Evolutionary conservation across 78 protist genomes (phyloP).

Genomic region (Pelomyxa schiedti): DNA sequence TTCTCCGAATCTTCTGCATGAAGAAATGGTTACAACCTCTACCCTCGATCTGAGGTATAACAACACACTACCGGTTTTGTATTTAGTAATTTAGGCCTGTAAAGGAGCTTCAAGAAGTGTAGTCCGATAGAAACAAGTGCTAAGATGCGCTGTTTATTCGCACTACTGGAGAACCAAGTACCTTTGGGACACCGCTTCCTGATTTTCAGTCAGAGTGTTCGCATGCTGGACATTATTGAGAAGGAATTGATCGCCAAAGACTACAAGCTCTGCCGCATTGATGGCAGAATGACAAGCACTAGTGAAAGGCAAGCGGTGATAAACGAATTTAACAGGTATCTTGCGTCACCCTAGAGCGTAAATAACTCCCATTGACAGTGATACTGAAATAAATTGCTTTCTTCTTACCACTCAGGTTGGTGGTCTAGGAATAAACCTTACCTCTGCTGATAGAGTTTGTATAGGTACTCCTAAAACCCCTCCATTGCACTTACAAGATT

Average conservation of each 20-base stretch:
- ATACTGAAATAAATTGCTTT: too few species aligned
- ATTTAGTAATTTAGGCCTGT: too few species aligned
- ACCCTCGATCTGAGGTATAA: not conserved
- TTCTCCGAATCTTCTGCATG: not conserved
- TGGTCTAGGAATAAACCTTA: slow-evolving; percentile 36
- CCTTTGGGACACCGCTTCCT: slow-evolving; percentile 12
- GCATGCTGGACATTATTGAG: slow-evolving; percentile 4
- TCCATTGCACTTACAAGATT: too few species aligned
- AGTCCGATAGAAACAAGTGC: not conserved
- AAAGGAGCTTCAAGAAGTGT: not conserved
- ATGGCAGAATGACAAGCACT: slow-evolving; percentile 1
- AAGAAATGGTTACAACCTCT: not conserved
- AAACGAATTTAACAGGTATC: slow-evolving; percentile 1
- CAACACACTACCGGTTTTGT: too few species aligned
- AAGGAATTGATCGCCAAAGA: too few species aligned
- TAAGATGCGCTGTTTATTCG: not conserved
- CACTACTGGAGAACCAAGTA: not conserved
- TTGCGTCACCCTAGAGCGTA: too few species aligned
- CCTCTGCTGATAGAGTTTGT: slow-evolving; percentile 19
- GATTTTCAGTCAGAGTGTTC: not conserved
- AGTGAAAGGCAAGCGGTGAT: not conserved
- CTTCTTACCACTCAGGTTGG: slow-evolving; percentile 37
- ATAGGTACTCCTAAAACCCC: too few species aligned
- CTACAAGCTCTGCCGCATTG: not conserved
- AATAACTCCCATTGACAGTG: too few species aligned